Percentiles rank a stretch among this genome's conserved stretches.
These are phyloP conservation scores for Tieghemiomyces parasiticus DNA, from an alignment of 192 early-diverging fungal genomes.

Conservation along the genomic window DNA sequence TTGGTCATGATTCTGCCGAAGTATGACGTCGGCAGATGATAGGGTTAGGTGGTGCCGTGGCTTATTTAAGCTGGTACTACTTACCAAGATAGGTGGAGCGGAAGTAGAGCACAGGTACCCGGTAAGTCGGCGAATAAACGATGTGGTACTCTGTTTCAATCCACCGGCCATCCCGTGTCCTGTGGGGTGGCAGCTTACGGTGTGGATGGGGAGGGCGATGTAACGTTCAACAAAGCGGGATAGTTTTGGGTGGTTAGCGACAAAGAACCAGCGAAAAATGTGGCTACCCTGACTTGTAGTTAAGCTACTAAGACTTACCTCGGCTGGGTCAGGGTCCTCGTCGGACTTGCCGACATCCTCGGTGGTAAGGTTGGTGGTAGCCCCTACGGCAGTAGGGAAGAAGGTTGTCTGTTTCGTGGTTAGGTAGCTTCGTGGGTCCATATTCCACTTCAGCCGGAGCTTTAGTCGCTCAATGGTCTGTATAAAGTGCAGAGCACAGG, in stretches of 20 bases:
- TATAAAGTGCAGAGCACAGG: too few relatives aligned
- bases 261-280: background rate
- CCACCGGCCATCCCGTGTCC: background rate
- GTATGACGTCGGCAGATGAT: background rate
- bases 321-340: too few relatives aligned
- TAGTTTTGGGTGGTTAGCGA: background rate
- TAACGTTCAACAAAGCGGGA: background rate
- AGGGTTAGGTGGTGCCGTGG: background rate
- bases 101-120: slow-evolving; percentile 43
- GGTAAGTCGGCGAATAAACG: slow-evolving; percentile 39
- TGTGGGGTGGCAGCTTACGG: background rate
- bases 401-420: too few relatives aligned
- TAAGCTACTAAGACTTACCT: background rate
- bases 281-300: background rate
- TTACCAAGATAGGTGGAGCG: slow-evolving; percentile 31
- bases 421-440: too few relatives aligned
- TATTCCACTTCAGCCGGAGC: too few relatives aligned
- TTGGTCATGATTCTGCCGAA: background rate
- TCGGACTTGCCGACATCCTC: too few relatives aligned
- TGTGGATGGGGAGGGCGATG: background rate
- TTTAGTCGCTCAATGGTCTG: too few relatives aligned
- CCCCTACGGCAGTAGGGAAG: too few relatives aligned
- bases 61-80: background rate
- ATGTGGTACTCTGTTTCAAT: slow-evolving; percentile 33
- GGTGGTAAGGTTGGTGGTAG: background rate